These are phyloP conservation scores for Platanthera guangdongensis DNA, from an alignment of 106 monocot species.

Conservation along the genomic window DNA sequence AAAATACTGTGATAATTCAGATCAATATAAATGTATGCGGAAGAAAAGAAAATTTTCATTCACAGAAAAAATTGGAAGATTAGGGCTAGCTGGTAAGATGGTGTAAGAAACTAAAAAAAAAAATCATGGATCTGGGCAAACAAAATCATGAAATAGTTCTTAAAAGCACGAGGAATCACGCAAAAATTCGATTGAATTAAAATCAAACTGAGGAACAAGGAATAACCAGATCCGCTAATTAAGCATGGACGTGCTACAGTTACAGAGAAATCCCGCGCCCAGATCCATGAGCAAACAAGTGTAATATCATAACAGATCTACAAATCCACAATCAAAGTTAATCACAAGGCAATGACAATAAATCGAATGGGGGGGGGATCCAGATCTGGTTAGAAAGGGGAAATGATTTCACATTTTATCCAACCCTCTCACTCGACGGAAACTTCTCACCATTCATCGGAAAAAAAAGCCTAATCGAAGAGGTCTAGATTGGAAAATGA, in stretches of 20 bases:
- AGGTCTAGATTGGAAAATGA: background rate
- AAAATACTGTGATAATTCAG: no score
- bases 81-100: no score
- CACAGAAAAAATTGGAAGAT: no score
- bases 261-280: background rate
- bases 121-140: background rate
- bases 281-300: background rate
- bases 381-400: background rate
- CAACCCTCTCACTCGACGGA: background rate
- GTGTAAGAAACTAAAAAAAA: background rate
- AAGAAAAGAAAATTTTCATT: no score
- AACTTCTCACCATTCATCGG: background rate
- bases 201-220: background rate
- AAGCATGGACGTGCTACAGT: background rate
- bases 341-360: background rate
- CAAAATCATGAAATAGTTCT: background rate
- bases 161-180: background rate
- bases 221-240: slow-evolving; percentile 2
- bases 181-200: background rate
- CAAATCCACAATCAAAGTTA: background rate
- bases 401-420: background rate
- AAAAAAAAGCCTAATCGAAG: background rate
- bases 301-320: background rate
- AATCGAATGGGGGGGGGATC: background rate
- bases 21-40: no score